These are phyloP conservation scores for Hamamelis virginiana DNA, from an alignment of 164 flowering plant genomes.

Conservation along the genomic window DNA sequence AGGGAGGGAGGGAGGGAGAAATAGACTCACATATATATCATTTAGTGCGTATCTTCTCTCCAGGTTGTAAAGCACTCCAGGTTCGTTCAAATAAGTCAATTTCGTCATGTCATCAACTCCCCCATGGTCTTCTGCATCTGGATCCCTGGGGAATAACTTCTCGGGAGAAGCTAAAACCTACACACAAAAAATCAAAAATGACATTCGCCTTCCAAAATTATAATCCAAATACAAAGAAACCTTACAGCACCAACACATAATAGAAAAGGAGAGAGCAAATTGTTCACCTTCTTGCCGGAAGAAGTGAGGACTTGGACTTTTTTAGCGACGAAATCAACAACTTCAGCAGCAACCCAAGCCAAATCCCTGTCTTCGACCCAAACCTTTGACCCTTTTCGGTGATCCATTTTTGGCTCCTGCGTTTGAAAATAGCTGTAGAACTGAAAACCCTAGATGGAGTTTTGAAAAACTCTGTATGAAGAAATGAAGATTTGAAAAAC, in stretches of 20 bases:
- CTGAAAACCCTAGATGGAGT: slow-evolving; percentile 12
- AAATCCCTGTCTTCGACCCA: slow-evolving; percentile 78
- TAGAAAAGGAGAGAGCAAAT: not conserved
- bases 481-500: slow-evolving; percentile 2
- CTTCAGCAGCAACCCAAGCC: slow-evolving; percentile 83
- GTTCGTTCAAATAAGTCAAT: slow-evolving; percentile 91
- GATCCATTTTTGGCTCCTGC: slow-evolving; percentile 48
- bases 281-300: slow-evolving; percentile 67
- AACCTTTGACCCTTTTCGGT: slow-evolving; percentile 72
- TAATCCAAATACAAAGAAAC: not conserved
- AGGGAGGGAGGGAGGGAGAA: no score
- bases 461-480: slow-evolving; percentile 1
- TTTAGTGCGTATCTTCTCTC: slow-evolving; percentile 87
- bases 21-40: slow-evolving; percentile 82
- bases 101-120: slow-evolving; percentile 99
- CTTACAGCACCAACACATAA: not conserved
- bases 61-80: slow-evolving; percentile 90
- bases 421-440: not conserved
- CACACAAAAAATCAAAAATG: not conserved
- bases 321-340: slow-evolving; percentile 47
- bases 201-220: not conserved
- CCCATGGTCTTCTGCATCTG: slow-evolving; percentile 79
- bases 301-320: slow-evolving; percentile 54
- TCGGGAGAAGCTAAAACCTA: slow-evolving; percentile 58
- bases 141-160: slow-evolving; percentile 72